Evolutionary conservation across 2,329 filamentous ascomycete genomes (phyloP).

Genomic region (Exophiala spinifera): DNA sequence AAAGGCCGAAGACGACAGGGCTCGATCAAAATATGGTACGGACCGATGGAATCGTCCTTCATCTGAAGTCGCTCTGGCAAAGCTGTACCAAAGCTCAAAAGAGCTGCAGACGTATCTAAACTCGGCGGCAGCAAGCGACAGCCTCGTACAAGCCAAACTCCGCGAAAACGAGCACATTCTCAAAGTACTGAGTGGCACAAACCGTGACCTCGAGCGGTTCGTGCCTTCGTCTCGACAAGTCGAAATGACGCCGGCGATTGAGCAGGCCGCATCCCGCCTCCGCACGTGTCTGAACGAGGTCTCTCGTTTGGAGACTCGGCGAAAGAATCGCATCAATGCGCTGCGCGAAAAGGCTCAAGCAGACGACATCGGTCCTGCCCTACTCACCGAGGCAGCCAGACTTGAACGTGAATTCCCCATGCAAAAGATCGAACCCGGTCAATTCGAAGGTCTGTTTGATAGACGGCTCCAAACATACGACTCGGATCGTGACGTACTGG

Average conservation of each 20-base stretch:
- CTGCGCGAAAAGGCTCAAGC: slow-evolving; percentile 74
- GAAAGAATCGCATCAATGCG: slow-evolving; percentile 74
- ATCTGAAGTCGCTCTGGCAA: slow-evolving; percentile 65
- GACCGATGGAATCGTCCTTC: slow-evolving; percentile 74
- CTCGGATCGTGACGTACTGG: slow-evolving; percentile 66
- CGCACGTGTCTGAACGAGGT: slow-evolving; percentile 82
- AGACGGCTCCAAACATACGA: slow-evolving; percentile 78
- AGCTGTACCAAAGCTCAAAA: slow-evolving; percentile 69
- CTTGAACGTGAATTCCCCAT: slow-evolving; percentile 83
- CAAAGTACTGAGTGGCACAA: slow-evolving; percentile 71
- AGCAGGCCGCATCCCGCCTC: slow-evolving; percentile 72
- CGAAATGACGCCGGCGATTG: slow-evolving; percentile 75
- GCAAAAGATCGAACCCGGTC: slow-evolving; percentile 77
- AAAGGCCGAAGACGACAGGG: slow-evolving; percentile 74
- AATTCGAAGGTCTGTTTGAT: slow-evolving; percentile 91
- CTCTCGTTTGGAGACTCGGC: slow-evolving; percentile 73
- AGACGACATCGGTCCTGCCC: slow-evolving; percentile 82
- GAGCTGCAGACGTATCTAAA: slow-evolving; percentile 88
- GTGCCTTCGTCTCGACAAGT: slow-evolving; percentile 81
- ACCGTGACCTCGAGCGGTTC: slow-evolving; percentile 78
- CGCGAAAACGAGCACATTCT: slow-evolving; percentile 72
- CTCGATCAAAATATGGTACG: slow-evolving; percentile 77
- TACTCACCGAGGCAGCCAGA: slow-evolving; percentile 77
- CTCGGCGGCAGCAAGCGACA: slow-evolving; percentile 64
- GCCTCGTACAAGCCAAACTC: slow-evolving; percentile 73